Evolutionary conservation across 345 rosid genomes (phyloP), one percentile per base, ranked within the genome.

Genomic region (Excoecaria agallocha): DNA sequence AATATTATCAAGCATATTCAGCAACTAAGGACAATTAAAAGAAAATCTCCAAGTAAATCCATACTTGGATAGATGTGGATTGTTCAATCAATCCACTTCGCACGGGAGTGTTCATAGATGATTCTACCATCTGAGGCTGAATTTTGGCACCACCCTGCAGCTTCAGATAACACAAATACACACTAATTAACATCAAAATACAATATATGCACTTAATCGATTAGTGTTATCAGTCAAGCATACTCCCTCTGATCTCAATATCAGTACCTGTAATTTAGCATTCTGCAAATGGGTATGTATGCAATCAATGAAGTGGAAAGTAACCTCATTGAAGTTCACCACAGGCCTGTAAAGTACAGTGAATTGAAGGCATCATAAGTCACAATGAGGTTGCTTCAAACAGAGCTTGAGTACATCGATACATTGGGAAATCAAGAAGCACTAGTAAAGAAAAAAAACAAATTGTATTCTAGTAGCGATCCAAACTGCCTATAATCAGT

Each of bases 221-320:
- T 12, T 2, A 24, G 13, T 15, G 20, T 50, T 68, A 19, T 65
- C 19, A 46, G 12, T 43, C 15, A n/a, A n/a, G 4, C 20, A n/a
- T 38, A 51, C 13, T 58, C 68, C 12, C 46, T 25, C 6, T 63
- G 25, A 57, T 67, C 11, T 43, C 62, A 63, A 7, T 17, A 68
- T 37, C 70, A 71, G 16, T 84, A 92, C 96, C 96, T 86, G 89
- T 37, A 82, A 66, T 60, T 83, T 91, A 71, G 91, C 84, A 79
- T 83, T 88, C 81, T 78, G 88, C 51, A 89, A 66, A 71, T 85
- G 83, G 61, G 85, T 86, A 69, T 92, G 85, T 64, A 94, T 87
- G 86, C 97, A 92, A 74, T 94, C 97, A 52, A 94, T 83, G 56
- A 85, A 91, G 86, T 94, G 98, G 81, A 85, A 92, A 38, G 97